Evolutionary conservation across 768 basidiomycete species (phyloP).

Genomic region (Hericium rajendrae): DNA sequence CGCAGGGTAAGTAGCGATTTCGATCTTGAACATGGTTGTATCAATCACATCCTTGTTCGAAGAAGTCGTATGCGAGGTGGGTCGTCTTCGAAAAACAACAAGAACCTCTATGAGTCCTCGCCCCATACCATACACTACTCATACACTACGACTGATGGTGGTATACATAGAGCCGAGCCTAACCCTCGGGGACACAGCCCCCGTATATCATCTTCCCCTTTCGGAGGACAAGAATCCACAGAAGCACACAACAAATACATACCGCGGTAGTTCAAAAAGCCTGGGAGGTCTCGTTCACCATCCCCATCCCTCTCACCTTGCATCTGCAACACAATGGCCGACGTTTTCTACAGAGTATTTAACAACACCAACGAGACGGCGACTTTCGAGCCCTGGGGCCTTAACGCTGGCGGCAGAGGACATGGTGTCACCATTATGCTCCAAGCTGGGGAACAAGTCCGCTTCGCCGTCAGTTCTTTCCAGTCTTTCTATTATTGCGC

Average conservation of each 20-base stretch:
- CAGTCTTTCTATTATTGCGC: constrained; percentile 37
- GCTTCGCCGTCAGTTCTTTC: constrained; percentile 41
- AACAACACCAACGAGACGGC: constrained; percentile 36
- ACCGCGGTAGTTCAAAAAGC: background rate
- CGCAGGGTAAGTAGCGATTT: too few relatives aligned
- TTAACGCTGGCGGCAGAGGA: constrained; percentile 21
- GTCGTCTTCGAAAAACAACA: too few relatives aligned
- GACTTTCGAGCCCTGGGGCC: constrained; percentile 27
- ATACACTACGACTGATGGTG: too few relatives aligned
- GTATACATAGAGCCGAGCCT: too few relatives aligned
- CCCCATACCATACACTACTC: too few relatives aligned
- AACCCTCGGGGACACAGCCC: constrained; percentile 6
- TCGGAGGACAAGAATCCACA: background rate
- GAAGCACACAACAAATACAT: background rate
- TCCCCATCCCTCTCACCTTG: background rate
- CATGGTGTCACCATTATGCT: constrained; percentile 22
- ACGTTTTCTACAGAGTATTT: constrained; percentile 40
- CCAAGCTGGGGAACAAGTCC: constrained; percentile 31
- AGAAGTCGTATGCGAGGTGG: too few relatives aligned
- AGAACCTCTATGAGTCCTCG: too few relatives aligned
- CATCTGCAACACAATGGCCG: constrained; percentile 19
- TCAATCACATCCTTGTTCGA: too few relatives aligned
- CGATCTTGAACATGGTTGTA: too few relatives aligned
- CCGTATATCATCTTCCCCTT: background rate
- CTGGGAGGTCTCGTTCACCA: background rate